phyloP scores from a whole-genome alignment of 345 rosid genomes.

The Brassica rapa region DNA sequence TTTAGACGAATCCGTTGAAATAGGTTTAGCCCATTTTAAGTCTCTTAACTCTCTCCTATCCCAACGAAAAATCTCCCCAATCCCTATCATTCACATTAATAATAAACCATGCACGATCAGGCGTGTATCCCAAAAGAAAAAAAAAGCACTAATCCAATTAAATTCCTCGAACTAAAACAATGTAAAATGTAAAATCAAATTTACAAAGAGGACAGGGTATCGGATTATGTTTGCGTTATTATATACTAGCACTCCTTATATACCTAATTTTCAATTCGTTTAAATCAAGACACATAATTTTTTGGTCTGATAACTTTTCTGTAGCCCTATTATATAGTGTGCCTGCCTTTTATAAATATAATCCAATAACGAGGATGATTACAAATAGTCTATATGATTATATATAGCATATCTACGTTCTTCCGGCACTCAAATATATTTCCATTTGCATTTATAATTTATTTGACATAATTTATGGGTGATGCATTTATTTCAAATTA shows the following conservation, averaged over 20 bases:
- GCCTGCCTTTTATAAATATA: not conserved
- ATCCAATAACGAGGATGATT: constrained; percentile 8
- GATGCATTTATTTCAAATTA: constrained; percentile 40
- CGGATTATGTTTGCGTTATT: not conserved
- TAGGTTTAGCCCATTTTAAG: not conserved
- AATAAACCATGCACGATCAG: not conserved
- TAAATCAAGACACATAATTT: too few species aligned
- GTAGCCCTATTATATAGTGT: not conserved
- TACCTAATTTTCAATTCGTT: not conserved
- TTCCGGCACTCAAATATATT: constrained; percentile 12
- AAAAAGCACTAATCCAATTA: not conserved
- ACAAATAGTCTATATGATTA: not conserved
- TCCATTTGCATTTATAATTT: constrained; percentile 11
- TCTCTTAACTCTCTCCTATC: not conserved
- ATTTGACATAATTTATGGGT: constrained; percentile 31
- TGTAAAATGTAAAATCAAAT: not conserved
- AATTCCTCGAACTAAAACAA: not conserved
- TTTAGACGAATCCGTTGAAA: constrained; percentile 1
- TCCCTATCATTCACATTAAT: constrained; percentile 8
- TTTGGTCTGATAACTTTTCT: not conserved
- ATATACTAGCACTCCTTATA: not conserved
- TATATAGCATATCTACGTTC: constrained; percentile 1
- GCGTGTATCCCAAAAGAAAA: not conserved
- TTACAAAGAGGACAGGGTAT: not conserved
- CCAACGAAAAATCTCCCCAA: not conserved